Evolutionary conservation across 345 rosid genomes (phyloP), one percentile per base, ranked within the genome.

Genomic region (Carallia brachiata): DNA sequence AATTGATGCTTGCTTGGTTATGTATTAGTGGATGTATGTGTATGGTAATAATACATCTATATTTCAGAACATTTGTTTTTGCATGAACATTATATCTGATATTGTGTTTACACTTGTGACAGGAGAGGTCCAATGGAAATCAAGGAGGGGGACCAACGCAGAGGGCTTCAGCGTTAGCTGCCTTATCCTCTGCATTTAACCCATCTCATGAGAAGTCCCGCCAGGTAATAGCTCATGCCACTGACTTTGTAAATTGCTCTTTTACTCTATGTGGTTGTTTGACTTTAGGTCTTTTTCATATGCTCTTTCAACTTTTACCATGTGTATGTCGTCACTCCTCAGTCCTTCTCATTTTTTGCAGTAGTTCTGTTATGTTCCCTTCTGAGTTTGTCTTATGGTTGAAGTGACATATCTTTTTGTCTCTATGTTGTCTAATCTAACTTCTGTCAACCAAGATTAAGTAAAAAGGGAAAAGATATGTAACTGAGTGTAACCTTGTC

Each of bases 121-220:
- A 90, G 96, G 93, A 86, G 12, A 92, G 86, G 72, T 82, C 90
- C 69, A 78, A 85, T 72, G 91, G 94, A 68, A 84, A 79, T 82
- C 88, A 78, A 82, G 97, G 93, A 79, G 98, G 92, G 79, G 98
- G 98, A 76, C 88, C 84, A 71, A 95, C 97, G 47, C 99, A 95
- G 81, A 90, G 98, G 67, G 98, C 99, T 82, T 88, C 97, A 30
- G 99, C 99, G 63, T 76, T 95, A 66, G 97, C 97, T 70, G 99
- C 99, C 78, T 86, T 95, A 82, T 76, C 87, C 68, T 83, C 92
- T 72, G 99, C 97, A 56, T 95, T 95, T 76, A 87, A 83, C 36
- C 81, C 96, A 56, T 85, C 97, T 63, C 68, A 88, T 55, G 88
- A 72, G 36, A 87, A 74, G 81, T 68, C 87, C 68, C 73, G 97